A percentile compares a stretch with the other conserved stretches of the same genome.
phyloP scores from a whole-genome alignment of 2,329 filamentous ascomycete genomes.

The Phialocephala sp. region DNA sequence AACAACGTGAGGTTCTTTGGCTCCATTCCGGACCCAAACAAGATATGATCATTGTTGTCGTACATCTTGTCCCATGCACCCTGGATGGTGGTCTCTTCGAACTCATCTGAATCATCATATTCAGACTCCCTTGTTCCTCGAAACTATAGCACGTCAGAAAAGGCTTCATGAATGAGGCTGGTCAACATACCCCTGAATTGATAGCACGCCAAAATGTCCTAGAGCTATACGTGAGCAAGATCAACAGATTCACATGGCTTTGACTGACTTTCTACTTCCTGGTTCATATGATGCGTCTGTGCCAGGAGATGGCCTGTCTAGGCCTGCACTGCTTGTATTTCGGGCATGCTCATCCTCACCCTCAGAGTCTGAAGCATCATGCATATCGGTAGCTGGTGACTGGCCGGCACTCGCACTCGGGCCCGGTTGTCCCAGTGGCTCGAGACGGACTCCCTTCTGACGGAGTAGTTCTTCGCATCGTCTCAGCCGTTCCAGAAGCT shows the following conservation, averaged over 20 bases:
- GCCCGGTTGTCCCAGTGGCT: constrained; percentile 15
- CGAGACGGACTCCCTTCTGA: constrained; percentile 34
- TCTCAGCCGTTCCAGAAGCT: constrained; percentile 35
- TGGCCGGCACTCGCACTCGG: not conserved
- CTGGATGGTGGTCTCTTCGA: constrained; percentile 1
- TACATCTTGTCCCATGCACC: constrained; percentile 2
- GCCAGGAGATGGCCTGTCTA: constrained; percentile 5
- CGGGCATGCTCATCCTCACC: not conserved
- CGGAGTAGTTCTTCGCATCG: constrained; percentile 37
- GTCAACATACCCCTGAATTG: not conserved
- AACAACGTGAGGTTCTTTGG: constrained; percentile 5
- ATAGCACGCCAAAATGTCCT: constrained; percentile 4
- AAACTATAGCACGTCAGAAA: constrained; percentile 1
- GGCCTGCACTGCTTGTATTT: not conserved
- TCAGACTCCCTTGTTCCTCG: constrained; percentile 1
- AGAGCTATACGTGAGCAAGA: not conserved
- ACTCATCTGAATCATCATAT: constrained; percentile 7
- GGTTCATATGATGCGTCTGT: constrained; percentile 1
- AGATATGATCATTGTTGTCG: constrained; percentile 7
- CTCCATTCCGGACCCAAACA: constrained; percentile 9
- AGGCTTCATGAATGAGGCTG: not conserved
- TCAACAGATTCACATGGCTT: not conserved
- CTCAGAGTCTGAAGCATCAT: constrained; percentile 9
- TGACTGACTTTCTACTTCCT: not conserved
- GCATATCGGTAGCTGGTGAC: not conserved